A percentile compares a stretch with the other conserved stretches of the same genome.
These are phyloP conservation scores for Candida railenensis DNA, from an alignment of 805 yeast species.

Conservation along the genomic window DNA sequence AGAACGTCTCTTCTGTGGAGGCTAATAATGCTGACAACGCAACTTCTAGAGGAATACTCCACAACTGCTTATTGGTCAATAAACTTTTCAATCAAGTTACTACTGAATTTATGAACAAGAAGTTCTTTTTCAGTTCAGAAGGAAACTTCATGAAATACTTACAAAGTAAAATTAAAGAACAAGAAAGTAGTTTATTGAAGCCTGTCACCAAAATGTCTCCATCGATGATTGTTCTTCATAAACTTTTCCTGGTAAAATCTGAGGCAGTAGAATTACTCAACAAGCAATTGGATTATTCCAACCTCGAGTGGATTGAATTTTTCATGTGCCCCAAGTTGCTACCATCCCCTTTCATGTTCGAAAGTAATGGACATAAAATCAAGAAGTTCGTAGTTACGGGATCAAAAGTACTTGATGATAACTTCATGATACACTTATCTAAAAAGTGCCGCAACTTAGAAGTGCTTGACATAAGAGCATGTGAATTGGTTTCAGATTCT, in stretches of 20 bases:
- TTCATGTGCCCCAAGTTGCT: conserved; percentile 75
- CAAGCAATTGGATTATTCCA: conserved; percentile 39
- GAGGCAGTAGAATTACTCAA: conserved; percentile 50
- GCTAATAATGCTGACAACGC: conserved; percentile 8
- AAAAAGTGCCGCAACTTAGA: conserved; percentile 56
- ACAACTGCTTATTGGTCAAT: conserved; percentile 68
- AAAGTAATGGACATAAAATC: conserved; percentile 20
- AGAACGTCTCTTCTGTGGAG: background rate
- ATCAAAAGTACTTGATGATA: conserved; percentile 59
- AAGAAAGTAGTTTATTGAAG: background rate
- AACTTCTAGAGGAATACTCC: conserved; percentile 32
- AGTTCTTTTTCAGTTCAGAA: conserved; percentile 53
- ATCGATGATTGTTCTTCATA: conserved; percentile 62
- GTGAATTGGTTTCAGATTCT: conserved; percentile 72
- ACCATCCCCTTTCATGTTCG: conserved; percentile 45
- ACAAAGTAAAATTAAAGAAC: background rate
- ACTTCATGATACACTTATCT: conserved; percentile 51
- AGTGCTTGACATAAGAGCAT: conserved; percentile 77
- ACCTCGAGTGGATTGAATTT: conserved; percentile 69
- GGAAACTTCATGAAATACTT: conserved; percentile 45
- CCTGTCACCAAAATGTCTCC: conserved; percentile 21
- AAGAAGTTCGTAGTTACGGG: conserved; percentile 68
- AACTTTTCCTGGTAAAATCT: conserved; percentile 56
- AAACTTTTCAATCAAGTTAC: conserved; percentile 62
- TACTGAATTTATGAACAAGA: conserved; percentile 51